phyloP scores from a whole-genome alignment of 371 early-diverging fungal genomes.

The Syncephalastrum sp. region DNA sequence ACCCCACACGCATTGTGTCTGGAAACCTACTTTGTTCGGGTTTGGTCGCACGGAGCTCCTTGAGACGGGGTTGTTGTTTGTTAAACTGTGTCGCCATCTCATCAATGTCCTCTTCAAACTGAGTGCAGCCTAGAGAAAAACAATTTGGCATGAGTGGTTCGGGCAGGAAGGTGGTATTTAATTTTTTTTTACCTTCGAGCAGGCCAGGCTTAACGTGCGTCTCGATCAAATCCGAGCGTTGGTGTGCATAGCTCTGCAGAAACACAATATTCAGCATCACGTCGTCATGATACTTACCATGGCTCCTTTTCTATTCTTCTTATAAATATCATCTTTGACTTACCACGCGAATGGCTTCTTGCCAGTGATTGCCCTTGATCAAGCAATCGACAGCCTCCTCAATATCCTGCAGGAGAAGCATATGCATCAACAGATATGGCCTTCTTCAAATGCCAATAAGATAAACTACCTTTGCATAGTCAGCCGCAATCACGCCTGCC shows the following conservation, averaged over 20 bases:
- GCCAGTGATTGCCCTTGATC: slow-evolving; percentile 68
- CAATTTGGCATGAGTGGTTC: neutral
- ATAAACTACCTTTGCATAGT: slow-evolving; percentile 52
- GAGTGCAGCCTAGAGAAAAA: slow-evolving; percentile 39
- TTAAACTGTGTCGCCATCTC: slow-evolving; percentile 73
- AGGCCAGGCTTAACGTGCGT: slow-evolving; percentile 77
- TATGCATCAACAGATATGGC: neutral
- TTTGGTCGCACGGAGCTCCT: slow-evolving; percentile 53
- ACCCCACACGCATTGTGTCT: neutral
- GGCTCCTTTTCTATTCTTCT: too few species aligned
- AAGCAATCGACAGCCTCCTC: slow-evolving; percentile 65
- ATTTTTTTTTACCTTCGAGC: slow-evolving; percentile 46
- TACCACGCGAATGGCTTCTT: slow-evolving; percentile 67
- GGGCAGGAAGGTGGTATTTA: neutral
- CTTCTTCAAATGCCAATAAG: too few species aligned
- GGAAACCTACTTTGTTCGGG: slow-evolving; percentile 29
- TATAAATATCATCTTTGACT: neutral
- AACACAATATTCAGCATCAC: neutral
- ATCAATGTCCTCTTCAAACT: slow-evolving; percentile 67
- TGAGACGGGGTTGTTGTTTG: slow-evolving; percentile 59
- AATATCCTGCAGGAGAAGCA: slow-evolving; percentile 42
- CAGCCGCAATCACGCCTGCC: slow-evolving; percentile 62
- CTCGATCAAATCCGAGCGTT: slow-evolving; percentile 69
- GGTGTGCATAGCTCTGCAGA: slow-evolving; percentile 47
- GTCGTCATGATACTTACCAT: neutral